These are phyloP conservation scores for Lodderomyces theae DNA, from an alignment of 1,139 yeast genomes.

Conservation along the genomic window DNA sequence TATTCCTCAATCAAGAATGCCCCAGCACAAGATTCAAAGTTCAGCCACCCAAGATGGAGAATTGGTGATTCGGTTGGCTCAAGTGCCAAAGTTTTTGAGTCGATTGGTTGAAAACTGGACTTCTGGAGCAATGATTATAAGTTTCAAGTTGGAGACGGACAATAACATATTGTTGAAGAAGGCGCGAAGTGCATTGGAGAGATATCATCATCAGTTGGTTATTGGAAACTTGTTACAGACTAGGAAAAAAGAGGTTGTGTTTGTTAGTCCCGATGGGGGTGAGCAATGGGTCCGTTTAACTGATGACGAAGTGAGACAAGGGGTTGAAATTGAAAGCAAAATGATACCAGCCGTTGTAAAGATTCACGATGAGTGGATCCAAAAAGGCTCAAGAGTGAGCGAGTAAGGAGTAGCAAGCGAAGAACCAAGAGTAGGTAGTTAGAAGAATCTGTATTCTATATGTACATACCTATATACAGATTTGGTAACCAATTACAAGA, in stretches of 20 bases:
- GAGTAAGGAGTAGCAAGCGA: too few relatives aligned
- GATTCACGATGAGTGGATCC: conserved; percentile 63
- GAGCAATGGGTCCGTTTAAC: conserved; percentile 53
- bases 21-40: conserved; percentile 93
- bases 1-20: conserved; percentile 78
- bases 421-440: too few relatives aligned
- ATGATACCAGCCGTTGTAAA: conserved; percentile 74
- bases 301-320: conserved; percentile 34
- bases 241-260: conserved; percentile 82
- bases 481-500: conserved; percentile 55
- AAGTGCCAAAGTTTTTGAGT: conserved; percentile 90
- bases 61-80: conserved; percentile 81
- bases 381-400: too few relatives aligned
- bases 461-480: conserved; percentile 5
- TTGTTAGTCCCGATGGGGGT: conserved; percentile 58
- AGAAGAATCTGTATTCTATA: conserved; percentile 1
- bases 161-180: conserved; percentile 63
- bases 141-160: conserved; percentile 95
- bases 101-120: conserved; percentile 94
- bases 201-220: conserved; percentile 90
- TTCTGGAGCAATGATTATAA: conserved; percentile 89
- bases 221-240: conserved; percentile 92
- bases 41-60: conserved; percentile 56
- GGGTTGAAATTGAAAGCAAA: conserved; percentile 65
- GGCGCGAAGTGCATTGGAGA: conserved; percentile 71